These are phyloP conservation scores for Aegilops longissima DNA, from an alignment of 176 grass and related monocot genomes.

Conservation along the genomic window DNA sequence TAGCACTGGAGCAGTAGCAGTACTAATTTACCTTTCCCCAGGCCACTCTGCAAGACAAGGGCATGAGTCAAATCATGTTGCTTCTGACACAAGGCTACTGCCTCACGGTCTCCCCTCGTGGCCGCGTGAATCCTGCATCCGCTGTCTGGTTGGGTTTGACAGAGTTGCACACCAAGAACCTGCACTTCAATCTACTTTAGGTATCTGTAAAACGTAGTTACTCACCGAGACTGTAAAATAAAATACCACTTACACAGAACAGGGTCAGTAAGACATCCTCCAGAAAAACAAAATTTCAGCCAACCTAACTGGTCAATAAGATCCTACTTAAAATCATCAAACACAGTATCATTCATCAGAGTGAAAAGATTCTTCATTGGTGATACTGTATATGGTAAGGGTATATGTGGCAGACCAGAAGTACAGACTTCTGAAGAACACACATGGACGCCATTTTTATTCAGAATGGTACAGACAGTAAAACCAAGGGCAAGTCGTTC, in stretches of 20 bases:
- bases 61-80: slow-evolving; percentile 32
- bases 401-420: not conserved
- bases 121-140: slow-evolving; percentile 8
- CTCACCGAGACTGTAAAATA: not conserved
- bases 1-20: not conserved
- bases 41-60: slow-evolving; percentile 17
- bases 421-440: slow-evolving; percentile 6
- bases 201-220: not conserved
- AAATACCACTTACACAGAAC: not conserved
- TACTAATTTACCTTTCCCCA: not conserved
- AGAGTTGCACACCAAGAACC: not conserved
- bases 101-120: not conserved
- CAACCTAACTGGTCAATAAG: not conserved
- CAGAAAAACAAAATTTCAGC: not conserved
- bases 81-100: slow-evolving; percentile 4
- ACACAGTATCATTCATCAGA: not conserved
- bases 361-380: not conserved
- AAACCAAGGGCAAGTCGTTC: not conserved
- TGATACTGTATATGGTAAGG: not conserved
- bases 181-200: not conserved
- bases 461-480: slow-evolving; percentile 26
- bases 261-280: not conserved
- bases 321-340: slow-evolving; percentile 6
- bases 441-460: slow-evolving; percentile 6
- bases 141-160: not conserved